Conservation (phyloP, 805 yeast genomes). For the Wickerhamiella vanderwaltii region DNA sequence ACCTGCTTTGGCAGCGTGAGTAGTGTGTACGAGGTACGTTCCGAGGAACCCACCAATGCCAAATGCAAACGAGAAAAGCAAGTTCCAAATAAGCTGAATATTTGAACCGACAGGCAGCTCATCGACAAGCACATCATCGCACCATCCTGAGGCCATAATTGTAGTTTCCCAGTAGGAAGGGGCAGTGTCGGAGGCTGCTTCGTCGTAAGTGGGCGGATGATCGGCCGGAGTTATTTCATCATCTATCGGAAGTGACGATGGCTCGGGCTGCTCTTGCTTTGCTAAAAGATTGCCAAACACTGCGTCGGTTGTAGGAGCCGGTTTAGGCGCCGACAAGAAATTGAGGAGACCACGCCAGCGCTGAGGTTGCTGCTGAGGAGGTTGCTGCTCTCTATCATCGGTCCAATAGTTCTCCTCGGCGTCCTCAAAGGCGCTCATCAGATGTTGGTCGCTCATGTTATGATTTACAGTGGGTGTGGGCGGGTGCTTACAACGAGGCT, state of each 20-base stretch:
- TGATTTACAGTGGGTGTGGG: not conserved
- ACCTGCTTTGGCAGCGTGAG: conserved; percentile 95
- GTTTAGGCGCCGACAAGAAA: not conserved
- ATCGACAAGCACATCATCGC: conserved; percentile 84
- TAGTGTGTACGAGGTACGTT: conserved; percentile 83
- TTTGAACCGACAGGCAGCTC: conserved; percentile 91
- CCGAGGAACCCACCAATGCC: conserved; percentile 87
- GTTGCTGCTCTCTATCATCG: conserved; percentile 12
- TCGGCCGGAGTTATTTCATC: conserved; percentile 34
- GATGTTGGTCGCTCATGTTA: conserved; percentile 5
- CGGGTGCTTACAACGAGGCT: no score
- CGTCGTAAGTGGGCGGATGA: conserved; percentile 78
- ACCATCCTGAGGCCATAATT: conserved; percentile 58
- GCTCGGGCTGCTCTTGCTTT: conserved; percentile 48
- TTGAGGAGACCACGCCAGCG: conserved; percentile 3
- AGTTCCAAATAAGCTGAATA: conserved; percentile 84
- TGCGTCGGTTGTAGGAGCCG: conserved; percentile 46
- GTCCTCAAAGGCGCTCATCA: conserved; percentile 10
- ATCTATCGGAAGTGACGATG: conserved; percentile 17
- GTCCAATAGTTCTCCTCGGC: conserved; percentile 9
- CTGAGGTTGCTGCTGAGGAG: not conserved
- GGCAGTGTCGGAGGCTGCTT: conserved; percentile 84
- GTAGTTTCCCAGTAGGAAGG: conserved; percentile 97
- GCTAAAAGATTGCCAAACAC: conserved; percentile 88
- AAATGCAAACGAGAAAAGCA: conserved; percentile 77